These are phyloP conservation scores for Ulota crispa DNA, from an alignment of 225 moss, liverwort and hornwort species.

Conservation along the genomic window DNA sequence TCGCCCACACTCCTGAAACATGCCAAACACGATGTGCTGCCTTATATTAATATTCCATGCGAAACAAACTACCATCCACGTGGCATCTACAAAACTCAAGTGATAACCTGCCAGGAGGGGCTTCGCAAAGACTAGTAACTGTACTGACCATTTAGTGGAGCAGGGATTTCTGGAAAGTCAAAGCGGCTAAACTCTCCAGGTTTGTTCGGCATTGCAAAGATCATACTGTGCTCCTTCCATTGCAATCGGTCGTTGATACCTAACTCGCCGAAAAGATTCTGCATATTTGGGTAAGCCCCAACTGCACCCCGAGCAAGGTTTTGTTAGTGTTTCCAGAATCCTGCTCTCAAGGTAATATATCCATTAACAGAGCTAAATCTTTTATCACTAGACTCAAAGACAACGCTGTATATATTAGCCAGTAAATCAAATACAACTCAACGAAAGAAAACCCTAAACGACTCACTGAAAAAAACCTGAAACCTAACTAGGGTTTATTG, in stretches of 20 bases:
- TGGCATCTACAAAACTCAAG: neutral
- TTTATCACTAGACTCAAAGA: neutral
- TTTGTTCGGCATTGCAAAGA: constrained; percentile 92
- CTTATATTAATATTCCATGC: neutral
- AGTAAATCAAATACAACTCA: neutral
- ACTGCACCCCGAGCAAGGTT: constrained; percentile 49
- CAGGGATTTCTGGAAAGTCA: constrained; percentile 85
- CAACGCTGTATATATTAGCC: too few relatives aligned
- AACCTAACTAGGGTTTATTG: neutral
- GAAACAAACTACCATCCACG: neutral
- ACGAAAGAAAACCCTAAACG: neutral
- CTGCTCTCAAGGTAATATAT: neutral
- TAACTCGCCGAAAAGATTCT: constrained; percentile 91
- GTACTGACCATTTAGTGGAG: constrained; percentile 79
- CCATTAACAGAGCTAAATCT: neutral
- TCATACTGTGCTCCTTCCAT: constrained; percentile 99
- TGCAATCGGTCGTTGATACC: constrained; percentile 95
- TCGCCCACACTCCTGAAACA: constrained; percentile 89
- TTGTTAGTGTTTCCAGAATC: neutral
- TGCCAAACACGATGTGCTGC: neutral
- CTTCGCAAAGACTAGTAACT: constrained; percentile 7
- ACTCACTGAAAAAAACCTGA: neutral
- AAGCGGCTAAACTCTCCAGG: constrained; percentile 97
- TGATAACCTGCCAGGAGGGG: neutral
- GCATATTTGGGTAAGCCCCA: constrained; percentile 93